Percentiles rank a stretch among this genome's conserved stretches.
phyloP scores from a whole-genome alignment of 352 stramenopile genomes.

The Globisporangium solare region DNA sequence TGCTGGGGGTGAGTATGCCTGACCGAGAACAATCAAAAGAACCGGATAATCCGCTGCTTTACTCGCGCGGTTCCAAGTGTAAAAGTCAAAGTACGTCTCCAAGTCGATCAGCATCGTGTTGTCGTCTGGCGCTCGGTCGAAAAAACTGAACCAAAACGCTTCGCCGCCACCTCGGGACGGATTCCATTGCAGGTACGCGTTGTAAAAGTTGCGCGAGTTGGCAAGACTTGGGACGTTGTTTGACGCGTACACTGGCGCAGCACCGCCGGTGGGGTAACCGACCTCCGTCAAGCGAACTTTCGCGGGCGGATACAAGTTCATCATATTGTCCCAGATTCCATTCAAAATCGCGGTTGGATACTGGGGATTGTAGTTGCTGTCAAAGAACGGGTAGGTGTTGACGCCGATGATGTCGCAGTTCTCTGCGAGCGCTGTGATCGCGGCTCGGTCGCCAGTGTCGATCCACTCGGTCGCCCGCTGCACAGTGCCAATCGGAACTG shows the following conservation, averaged over 20 bases:
- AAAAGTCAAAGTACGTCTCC: slow-evolving; percentile 77
- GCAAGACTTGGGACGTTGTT: slow-evolving; percentile 46
- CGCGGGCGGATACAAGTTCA: slow-evolving; percentile 27
- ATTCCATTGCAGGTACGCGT: slow-evolving; percentile 58
- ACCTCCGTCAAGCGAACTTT: slow-evolving; percentile 73
- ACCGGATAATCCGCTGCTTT: slow-evolving; percentile 45
- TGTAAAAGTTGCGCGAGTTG: slow-evolving; percentile 53
- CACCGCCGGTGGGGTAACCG: slow-evolving; percentile 46
- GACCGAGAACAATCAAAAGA: slow-evolving; percentile 9
- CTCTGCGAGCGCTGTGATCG: slow-evolving; percentile 42
- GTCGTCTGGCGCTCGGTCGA: slow-evolving; percentile 53
- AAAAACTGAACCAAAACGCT: slow-evolving; percentile 83
- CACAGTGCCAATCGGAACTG: slow-evolving; percentile 60
- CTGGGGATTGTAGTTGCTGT: slow-evolving; percentile 40
- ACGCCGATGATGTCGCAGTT: slow-evolving; percentile 73
- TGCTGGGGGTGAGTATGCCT: not conserved
- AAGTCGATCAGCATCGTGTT: slow-evolving; percentile 40
- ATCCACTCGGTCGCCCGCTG: slow-evolving; percentile 69
- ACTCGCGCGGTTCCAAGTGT: slow-evolving; percentile 29
- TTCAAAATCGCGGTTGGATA: slow-evolving; percentile 49
- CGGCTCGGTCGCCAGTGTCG: slow-evolving; percentile 13
- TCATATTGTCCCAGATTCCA: slow-evolving; percentile 51
- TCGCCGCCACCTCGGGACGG: slow-evolving; percentile 36
- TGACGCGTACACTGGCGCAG: slow-evolving; percentile 24
- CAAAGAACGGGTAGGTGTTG: slow-evolving; percentile 81